Percentiles rank a stretch among this genome's conserved stretches.
These are phyloP conservation scores for Taphrina populina DNA, from an alignment of 1,139 yeast species.

Conservation along the genomic window DNA sequence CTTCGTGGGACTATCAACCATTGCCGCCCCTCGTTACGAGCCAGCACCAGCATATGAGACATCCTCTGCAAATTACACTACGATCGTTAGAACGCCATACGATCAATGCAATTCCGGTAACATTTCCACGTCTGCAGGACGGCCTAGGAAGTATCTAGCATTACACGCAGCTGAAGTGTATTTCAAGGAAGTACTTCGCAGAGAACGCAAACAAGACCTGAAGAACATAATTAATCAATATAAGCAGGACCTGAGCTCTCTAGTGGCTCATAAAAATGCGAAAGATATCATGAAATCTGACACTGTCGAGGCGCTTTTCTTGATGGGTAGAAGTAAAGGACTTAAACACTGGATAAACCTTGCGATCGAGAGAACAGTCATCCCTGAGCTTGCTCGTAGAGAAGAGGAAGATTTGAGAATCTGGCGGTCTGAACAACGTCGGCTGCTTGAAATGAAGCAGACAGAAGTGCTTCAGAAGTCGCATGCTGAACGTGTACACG, in stretches of 20 bases:
- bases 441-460: neutral
- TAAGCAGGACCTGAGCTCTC: constrained; percentile 8
- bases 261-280: neutral
- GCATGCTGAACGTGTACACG: neutral
- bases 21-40: constrained; percentile 18
- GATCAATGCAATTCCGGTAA: neutral
- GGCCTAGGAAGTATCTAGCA: constrained; percentile 2
- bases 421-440: constrained; percentile 15
- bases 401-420: constrained; percentile 1
- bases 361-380: constrained; percentile 13
- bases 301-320: neutral
- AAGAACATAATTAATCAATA: constrained; percentile 2
- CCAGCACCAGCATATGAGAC: neutral
- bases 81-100: too few species aligned
- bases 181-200: constrained; percentile 4
- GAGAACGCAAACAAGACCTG: constrained; percentile 6
- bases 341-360: constrained; percentile 12
- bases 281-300: neutral
- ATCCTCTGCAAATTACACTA: neutral
- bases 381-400: constrained; percentile 23
- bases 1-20: constrained; percentile 8
- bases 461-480: neutral
- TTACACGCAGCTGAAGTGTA: constrained; percentile 13
- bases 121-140: neutral
- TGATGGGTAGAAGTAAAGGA: neutral